Percentiles rank a stretch among this genome's conserved stretches.
phyloP scores from a whole-genome alignment of 805 yeast species.

The Suhomyces sp. region DNA sequence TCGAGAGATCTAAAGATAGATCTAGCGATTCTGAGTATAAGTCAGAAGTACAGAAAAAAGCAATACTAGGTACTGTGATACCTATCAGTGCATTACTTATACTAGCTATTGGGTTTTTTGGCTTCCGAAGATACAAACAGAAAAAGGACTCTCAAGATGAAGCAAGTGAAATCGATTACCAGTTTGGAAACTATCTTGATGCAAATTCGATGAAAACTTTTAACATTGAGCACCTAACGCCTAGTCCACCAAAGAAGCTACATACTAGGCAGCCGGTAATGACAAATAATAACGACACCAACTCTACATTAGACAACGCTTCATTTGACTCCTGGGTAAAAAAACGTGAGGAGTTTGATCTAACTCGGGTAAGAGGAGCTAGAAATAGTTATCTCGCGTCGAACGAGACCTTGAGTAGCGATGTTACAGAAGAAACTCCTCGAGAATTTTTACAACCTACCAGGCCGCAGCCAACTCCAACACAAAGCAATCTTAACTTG shows the following conservation, averaged over 20 bases:
- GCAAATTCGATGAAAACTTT: constrained; percentile 6
- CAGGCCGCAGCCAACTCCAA: not conserved
- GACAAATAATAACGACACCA: constrained; percentile 24
- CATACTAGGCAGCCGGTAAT: not conserved
- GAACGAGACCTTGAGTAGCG: constrained; percentile 21
- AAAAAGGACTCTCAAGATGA: constrained; percentile 17
- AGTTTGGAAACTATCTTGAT: constrained; percentile 30
- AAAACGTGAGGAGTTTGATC: constrained; percentile 48
- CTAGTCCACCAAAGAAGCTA: constrained; percentile 1
- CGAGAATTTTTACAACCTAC: not conserved
- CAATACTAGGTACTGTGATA: constrained; percentile 37
- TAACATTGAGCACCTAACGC: constrained; percentile 1
- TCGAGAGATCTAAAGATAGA: constrained; percentile 8
- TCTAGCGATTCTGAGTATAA: constrained; percentile 23
- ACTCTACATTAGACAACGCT: constrained; percentile 42
- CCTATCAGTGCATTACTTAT: constrained; percentile 27
- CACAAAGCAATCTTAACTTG: not conserved
- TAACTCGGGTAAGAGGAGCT: constrained; percentile 12
- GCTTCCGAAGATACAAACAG: constrained; percentile 19
- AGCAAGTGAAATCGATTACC: constrained; percentile 24
- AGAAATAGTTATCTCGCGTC: constrained; percentile 30
- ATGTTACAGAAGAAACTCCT: not conserved
- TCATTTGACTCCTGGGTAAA: constrained; percentile 54
- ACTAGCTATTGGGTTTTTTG: constrained; percentile 12
- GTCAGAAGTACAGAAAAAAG: constrained; percentile 20